Conservation (phyloP, 257 asterid species). For the Scutellaria barbata region DNA sequence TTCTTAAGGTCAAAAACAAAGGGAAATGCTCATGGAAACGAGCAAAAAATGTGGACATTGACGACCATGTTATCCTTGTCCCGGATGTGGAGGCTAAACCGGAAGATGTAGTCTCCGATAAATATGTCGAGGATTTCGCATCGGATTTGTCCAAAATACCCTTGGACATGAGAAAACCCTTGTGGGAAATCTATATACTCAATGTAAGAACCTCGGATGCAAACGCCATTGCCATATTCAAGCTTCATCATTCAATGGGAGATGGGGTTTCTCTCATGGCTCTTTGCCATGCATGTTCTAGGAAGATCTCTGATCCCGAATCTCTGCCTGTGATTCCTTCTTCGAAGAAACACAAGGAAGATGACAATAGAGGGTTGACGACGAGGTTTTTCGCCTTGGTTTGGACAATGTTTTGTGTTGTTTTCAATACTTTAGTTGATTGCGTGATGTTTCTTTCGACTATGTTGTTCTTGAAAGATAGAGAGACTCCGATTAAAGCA, state of each 20-base stretch:
- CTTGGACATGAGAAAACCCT: conserved; percentile 44
- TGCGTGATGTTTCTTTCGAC: conserved; percentile 35
- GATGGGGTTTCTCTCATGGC: conserved; percentile 54
- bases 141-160: conserved; percentile 35
- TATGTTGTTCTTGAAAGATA: conserved; percentile 36
- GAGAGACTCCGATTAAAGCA: conserved; percentile 45
- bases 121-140: conserved; percentile 37
- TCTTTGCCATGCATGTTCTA: conserved; percentile 41
- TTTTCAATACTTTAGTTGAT: conserved; percentile 40
- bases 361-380: background rate
- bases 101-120: conserved; percentile 39
- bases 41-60: conserved; percentile 35
- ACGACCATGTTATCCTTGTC: conserved; percentile 35
- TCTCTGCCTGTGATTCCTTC: conserved; percentile 41
- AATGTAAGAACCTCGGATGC: conserved; percentile 51
- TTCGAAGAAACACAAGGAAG: background rate
- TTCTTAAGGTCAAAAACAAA: conserved; percentile 8
- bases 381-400: conserved; percentile 12
- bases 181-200: conserved; percentile 55
- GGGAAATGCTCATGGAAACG: conserved; percentile 43
- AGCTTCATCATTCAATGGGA: conserved; percentile 53
- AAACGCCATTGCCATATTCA: conserved; percentile 30
- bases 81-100: conserved; percentile 42
- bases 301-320: conserved; percentile 39
- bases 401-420: conserved; percentile 34